phyloP scores from a whole-genome alignment of 179 eudicot genomes.

The Carnegiea gigantea region DNA sequence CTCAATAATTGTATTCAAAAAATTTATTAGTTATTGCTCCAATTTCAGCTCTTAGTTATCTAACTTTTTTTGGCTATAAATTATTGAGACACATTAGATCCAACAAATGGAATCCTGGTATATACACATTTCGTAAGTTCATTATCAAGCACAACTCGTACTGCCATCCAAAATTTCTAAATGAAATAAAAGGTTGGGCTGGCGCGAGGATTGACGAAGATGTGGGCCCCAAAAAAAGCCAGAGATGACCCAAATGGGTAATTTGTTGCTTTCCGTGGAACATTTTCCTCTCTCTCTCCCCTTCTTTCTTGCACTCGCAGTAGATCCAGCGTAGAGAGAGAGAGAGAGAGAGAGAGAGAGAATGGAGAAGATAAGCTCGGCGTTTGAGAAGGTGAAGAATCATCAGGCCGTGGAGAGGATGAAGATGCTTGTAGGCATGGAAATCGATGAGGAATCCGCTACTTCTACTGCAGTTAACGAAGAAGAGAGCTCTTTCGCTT shows the following conservation, averaged over 20 bases:
- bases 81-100: too few species aligned
- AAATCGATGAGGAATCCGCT: slow-evolving; percentile 58
- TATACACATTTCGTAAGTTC: too few species aligned
- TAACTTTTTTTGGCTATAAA: too few species aligned
- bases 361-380: slow-evolving; percentile 74
- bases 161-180: too few species aligned
- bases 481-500: slow-evolving; percentile 55
- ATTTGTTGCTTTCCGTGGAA: not conserved
- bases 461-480: slow-evolving; percentile 43
- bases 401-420: slow-evolving; percentile 69
- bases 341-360: not conserved
- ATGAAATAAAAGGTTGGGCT: not conserved
- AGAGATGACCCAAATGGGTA: not conserved
- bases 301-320: not conserved
- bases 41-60: too few species aligned
- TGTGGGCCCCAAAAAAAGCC: not conserved
- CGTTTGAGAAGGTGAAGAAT: slow-evolving; percentile 78
- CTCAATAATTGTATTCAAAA: too few species aligned
- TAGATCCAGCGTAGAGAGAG: not conserved
- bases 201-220: not conserved
- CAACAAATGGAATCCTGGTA: too few species aligned
- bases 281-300: not conserved
- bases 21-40: too few species aligned
- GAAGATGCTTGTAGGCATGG: slow-evolving; percentile 91
- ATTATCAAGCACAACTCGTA: too few species aligned